Evolutionary conservation across 2,329 filamentous ascomycete genomes (phyloP).

Genomic region (Rhynchosporium secalis): DNA sequence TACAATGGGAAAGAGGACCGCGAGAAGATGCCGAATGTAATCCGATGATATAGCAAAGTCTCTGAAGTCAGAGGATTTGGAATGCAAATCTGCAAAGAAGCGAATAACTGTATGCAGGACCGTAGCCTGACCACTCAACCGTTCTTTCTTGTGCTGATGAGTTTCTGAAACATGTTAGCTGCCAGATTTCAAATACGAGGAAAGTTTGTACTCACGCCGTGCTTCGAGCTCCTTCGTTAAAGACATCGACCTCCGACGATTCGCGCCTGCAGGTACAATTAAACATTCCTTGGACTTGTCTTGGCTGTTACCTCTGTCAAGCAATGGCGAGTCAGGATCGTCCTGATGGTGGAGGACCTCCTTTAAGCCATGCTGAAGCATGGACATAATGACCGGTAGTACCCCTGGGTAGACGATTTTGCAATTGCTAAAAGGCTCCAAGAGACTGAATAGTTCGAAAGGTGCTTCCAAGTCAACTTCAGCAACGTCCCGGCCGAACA

Average conservation of each 20-base stretch:
- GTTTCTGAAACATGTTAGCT: slow-evolving; percentile 39
- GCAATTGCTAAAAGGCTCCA: slow-evolving; percentile 70
- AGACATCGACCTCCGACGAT: slow-evolving; percentile 60
- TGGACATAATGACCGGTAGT: slow-evolving; percentile 75
- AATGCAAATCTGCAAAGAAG: slow-evolving; percentile 77
- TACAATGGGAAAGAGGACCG: slow-evolving; percentile 81
- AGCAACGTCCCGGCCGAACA: slow-evolving; percentile 82
- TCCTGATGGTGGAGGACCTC: slow-evolving; percentile 64
- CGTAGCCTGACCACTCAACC: slow-evolving; percentile 57
- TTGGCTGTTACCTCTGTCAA: slow-evolving; percentile 32
- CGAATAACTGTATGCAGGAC: slow-evolving; percentile 75
- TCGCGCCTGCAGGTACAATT: slow-evolving; percentile 32
- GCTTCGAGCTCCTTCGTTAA: slow-evolving; percentile 59
- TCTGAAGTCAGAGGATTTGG: slow-evolving; percentile 73
- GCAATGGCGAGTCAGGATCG: slow-evolving; percentile 55
- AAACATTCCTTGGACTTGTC: slow-evolving; percentile 21
- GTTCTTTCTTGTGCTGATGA: slow-evolving; percentile 48
- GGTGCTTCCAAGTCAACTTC: slow-evolving; percentile 70
- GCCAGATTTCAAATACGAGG: too few species aligned
- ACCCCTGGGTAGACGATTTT: slow-evolving; percentile 76
- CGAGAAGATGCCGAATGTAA: slow-evolving; percentile 77
- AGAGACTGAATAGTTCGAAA: slow-evolving; percentile 72
- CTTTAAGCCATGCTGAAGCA: slow-evolving; percentile 84
- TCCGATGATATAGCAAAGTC: slow-evolving; percentile 80
- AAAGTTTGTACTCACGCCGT: slow-evolving; percentile 46